A percentile compares a stretch with the other conserved stretches of the same genome.
phyloP scores from a whole-genome alignment of 495 filamentous ascomycete genomes.

The Xylaria venustula region DNA sequence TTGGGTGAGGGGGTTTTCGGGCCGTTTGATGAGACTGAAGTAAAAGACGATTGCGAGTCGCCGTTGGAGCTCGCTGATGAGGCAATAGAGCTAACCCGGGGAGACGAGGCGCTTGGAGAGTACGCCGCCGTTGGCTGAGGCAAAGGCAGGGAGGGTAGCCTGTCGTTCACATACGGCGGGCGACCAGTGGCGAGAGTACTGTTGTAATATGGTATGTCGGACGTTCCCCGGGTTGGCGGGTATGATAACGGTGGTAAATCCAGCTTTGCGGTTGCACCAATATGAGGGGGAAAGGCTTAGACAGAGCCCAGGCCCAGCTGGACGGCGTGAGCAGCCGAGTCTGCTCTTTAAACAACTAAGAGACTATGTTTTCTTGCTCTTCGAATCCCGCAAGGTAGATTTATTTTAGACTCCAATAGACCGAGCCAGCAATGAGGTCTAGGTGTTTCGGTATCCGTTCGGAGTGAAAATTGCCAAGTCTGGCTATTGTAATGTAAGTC shows the following conservation, averaged over 20 bases:
- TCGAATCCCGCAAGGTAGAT: too few species aligned
- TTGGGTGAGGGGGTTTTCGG: conserved; percentile 57
- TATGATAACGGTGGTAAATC: conserved; percentile 93
- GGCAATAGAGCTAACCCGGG: conserved; percentile 67
- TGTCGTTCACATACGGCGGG: conserved; percentile 67
- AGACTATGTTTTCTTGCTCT: too few species aligned
- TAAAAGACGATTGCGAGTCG: conserved; percentile 53
- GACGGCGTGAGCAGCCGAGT: background rate
- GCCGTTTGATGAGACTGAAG: conserved; percentile 56
- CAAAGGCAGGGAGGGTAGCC: conserved; percentile 72
- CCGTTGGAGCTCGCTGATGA: conserved; percentile 53
- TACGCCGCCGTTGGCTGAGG: conserved; percentile 61
- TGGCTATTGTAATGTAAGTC: too few species aligned
- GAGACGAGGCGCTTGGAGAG: conserved; percentile 65
- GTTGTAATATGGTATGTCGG: conserved; percentile 71
- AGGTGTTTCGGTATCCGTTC: too few species aligned
- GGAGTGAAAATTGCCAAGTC: too few species aligned
- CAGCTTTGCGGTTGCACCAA: conserved; percentile 84
- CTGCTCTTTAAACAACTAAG: too few species aligned
- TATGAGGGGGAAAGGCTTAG: conserved; percentile 13
- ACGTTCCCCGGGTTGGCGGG: conserved; percentile 84
- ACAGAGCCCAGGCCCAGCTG: background rate
- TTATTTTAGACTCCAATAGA: too few species aligned
- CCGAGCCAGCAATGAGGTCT: too few species aligned
- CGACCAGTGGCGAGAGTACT: conserved; percentile 69